These are phyloP conservation scores for Ammopiptanthus mongolicus DNA, from an alignment of 306 rosid genomes.

Conservation along the genomic window DNA sequence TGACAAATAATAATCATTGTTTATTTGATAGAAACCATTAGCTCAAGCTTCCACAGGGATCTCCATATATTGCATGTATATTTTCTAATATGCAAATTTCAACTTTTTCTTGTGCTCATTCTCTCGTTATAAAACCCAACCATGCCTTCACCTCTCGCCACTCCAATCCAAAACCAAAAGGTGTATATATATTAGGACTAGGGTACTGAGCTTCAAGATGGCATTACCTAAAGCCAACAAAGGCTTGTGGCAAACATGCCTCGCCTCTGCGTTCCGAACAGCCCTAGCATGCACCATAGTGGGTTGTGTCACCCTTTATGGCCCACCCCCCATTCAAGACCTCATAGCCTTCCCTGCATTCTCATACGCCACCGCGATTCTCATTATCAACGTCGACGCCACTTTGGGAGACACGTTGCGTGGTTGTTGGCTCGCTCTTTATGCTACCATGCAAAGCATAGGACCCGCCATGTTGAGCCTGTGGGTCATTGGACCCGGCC, in stretches of 20 bases:
- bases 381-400: conserved; percentile 41
- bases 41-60: neutral
- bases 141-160: neutral
- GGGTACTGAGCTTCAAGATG: conserved; percentile 1
- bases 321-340: conserved; percentile 36
- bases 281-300: conserved; percentile 47
- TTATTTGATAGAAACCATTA: neutral
- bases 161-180: neutral
- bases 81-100: too few relatives aligned
- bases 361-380: conserved; percentile 52
- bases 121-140: neutral
- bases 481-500: conserved; percentile 42
- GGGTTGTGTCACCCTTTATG: conserved; percentile 43
- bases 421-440: conserved; percentile 42
- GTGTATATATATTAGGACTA: neutral
- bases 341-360: conserved; percentile 56
- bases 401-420: conserved; percentile 48
- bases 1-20: neutral
- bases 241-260: conserved; percentile 40
- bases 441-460: conserved; percentile 44
- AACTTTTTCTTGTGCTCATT: too few relatives aligned
- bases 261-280: conserved; percentile 44
- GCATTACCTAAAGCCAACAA: conserved; percentile 4
- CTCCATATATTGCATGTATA: neutral
- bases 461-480: conserved; percentile 48